These are phyloP conservation scores for Lunularia cruciata DNA, from an alignment of 225 moss, liverwort and hornwort species.

Conservation along the genomic window DNA sequence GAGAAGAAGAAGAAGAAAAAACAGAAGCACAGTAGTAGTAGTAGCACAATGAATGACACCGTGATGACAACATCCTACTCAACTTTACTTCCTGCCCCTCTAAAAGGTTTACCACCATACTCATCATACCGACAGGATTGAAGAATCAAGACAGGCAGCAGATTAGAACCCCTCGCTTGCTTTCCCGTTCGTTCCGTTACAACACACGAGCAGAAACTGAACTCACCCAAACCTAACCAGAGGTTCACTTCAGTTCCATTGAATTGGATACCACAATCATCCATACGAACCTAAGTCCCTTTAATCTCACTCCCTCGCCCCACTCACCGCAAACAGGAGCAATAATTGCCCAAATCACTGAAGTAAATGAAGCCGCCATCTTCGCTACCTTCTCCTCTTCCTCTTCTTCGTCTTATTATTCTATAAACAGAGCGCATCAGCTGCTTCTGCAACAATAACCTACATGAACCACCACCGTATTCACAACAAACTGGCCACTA, in stretches of 20 bases:
- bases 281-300: no score
- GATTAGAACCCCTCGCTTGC: neutral
- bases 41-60: neutral
- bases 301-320: neutral
- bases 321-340: neutral
- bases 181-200: neutral
- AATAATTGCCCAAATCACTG: neutral
- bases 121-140: slow-evolving; percentile 11
- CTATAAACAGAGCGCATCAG: no score
- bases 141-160: neutral
- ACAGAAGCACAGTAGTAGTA: no score
- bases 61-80: neutral
- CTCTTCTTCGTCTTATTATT: no score
- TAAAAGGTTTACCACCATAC: neutral
- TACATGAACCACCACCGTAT: no score
- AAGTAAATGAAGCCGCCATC: neutral
- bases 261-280: no score
- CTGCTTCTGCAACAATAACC: no score
- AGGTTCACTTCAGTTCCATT: no score
- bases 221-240: no score
- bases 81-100: neutral
- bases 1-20: no score
- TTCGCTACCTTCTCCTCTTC: neutral
- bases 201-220: neutral
- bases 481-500: no score